These are phyloP conservation scores for Penicillium lividum DNA, from an alignment of 495 filamentous ascomycete species.

Conservation along the genomic window DNA sequence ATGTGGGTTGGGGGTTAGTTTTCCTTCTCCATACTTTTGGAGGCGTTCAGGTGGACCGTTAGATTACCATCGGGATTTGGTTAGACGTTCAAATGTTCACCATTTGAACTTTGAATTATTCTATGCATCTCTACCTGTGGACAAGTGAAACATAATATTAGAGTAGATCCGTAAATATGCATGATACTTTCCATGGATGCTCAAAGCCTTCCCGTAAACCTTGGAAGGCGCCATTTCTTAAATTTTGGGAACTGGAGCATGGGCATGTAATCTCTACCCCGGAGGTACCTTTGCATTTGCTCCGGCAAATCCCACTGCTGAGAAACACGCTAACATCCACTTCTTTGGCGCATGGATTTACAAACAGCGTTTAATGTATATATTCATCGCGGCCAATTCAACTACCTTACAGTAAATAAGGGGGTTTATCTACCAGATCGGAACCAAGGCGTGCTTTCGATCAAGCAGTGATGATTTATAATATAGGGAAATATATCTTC, in stretches of 20 bases:
- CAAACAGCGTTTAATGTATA: neutral
- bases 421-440: neutral
- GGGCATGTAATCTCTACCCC: neutral
- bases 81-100: too few relatives aligned
- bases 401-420: neutral
- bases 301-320: neutral
- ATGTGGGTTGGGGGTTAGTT: neutral
- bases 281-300: neutral
- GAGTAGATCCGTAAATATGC: too few relatives aligned
- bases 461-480: neutral
- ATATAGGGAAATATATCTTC: constrained; percentile 18
- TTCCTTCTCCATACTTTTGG: neutral
- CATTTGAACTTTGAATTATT: too few relatives aligned
- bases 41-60: neutral
- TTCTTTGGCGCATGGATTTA: neutral
- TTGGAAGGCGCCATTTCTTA: neutral
- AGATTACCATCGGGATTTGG: neutral
- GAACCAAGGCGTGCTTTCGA: constrained; percentile 1
- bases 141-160: too few relatives aligned
- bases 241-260: neutral
- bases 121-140: too few relatives aligned
- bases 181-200: too few relatives aligned
- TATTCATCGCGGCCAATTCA: constrained; percentile 5
- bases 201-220: neutral
- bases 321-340: too few relatives aligned